phyloP scores from a whole-genome alignment of 1,139 yeast genomes.

The Debaryomyces coudertii region DNA sequence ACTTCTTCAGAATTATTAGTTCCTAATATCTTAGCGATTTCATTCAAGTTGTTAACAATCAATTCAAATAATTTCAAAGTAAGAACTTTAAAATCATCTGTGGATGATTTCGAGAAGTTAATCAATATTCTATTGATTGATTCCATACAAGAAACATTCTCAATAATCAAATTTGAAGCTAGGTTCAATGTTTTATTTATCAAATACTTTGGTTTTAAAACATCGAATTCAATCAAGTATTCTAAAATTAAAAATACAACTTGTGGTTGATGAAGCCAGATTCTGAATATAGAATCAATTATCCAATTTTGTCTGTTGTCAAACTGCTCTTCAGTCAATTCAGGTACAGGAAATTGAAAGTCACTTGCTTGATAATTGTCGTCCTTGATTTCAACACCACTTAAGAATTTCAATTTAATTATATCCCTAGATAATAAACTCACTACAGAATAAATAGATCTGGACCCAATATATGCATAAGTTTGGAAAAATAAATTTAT shows the following conservation, averaged over 20 bases:
- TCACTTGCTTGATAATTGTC: slow-evolving; percentile 36
- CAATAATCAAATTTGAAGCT: slow-evolving; percentile 39
- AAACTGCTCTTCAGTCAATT: slow-evolving; percentile 40
- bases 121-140: slow-evolving; percentile 42
- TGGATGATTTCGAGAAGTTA: slow-evolving; percentile 16
- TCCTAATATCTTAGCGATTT: slow-evolving; percentile 27
- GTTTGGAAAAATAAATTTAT: slow-evolving; percentile 69
- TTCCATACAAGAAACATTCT: slow-evolving; percentile 52
- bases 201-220: slow-evolving; percentile 47
- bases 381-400: slow-evolving; percentile 36
- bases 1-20: slow-evolving; percentile 24
- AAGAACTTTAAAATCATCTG: slow-evolving; percentile 23
- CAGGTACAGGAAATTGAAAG: slow-evolving; percentile 38
- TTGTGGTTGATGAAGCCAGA: slow-evolving; percentile 84
- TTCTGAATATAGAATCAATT: slow-evolving; percentile 67
- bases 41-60: slow-evolving; percentile 42
- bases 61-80: slow-evolving; percentile 39
- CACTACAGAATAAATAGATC: slow-evolving; percentile 87
- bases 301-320: slow-evolving; percentile 45
- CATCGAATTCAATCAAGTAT: slow-evolving; percentile 56
- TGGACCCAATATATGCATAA: slow-evolving; percentile 80
- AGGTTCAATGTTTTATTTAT: slow-evolving; percentile 46
- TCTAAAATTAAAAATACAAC: slow-evolving; percentile 75
- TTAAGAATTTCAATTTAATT: slow-evolving; percentile 50
- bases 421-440: slow-evolving; percentile 64